Conservation (phyloP, 768 basidiomycete genomes). For the Mycena rebaudengoi region DNA sequence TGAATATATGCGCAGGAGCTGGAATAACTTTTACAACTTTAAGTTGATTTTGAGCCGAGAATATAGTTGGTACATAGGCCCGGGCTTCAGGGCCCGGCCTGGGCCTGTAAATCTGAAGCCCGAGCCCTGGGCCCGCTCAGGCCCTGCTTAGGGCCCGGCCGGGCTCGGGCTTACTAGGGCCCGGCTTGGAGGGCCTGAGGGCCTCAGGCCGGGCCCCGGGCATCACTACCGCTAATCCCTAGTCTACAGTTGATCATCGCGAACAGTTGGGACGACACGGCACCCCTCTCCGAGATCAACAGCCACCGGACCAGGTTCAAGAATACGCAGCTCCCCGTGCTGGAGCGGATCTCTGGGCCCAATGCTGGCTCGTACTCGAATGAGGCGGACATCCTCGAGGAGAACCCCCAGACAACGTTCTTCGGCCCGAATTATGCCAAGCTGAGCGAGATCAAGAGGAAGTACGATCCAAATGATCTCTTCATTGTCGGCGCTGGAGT, state of each 20-base stretch:
- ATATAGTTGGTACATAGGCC: no score
- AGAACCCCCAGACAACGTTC: slow-evolving; percentile 39
- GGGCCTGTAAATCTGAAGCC: no score
- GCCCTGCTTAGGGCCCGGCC: no score
- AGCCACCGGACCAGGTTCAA: slow-evolving; percentile 31
- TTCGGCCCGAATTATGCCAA: slow-evolving; percentile 42
- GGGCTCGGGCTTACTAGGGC: no score
- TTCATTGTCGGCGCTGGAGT: slow-evolving; percentile 44
- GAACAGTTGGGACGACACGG: slow-evolving; percentile 23
- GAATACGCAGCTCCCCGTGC: slow-evolving; percentile 32
- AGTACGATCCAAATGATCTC: slow-evolving; percentile 42
- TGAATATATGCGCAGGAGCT: no score
- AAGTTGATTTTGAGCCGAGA: no score
- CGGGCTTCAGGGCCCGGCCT: no score
- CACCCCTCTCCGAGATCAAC: slow-evolving; percentile 24
- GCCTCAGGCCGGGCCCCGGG: no score
- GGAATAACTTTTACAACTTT: no score
- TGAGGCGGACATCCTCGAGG: slow-evolving; percentile 43
- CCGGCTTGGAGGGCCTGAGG: no score
- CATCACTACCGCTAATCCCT: no score
- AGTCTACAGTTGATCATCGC: slow-evolving; percentile 26
- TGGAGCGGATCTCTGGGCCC: slow-evolving; percentile 35
- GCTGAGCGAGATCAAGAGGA: slow-evolving; percentile 37
- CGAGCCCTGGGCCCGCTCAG: no score
- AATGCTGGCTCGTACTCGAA: slow-evolving; percentile 43